Evolutionary conservation across 257 asterid genomes (phyloP), one percentile per base, ranked within the genome.

Genomic region (Jacaranda copaia): DNA sequence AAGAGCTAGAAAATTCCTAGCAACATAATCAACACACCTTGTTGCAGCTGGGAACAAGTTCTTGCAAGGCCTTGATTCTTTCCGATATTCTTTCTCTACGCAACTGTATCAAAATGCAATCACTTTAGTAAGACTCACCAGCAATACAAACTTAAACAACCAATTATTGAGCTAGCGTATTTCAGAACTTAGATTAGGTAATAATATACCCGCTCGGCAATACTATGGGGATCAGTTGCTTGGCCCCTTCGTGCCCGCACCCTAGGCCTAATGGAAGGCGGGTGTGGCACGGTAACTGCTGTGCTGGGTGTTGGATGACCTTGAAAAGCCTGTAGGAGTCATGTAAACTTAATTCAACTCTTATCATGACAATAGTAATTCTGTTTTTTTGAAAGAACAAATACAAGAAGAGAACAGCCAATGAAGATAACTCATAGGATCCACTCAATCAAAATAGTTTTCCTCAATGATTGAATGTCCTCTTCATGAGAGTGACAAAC

Each of bases 1-100:
- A 53, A 66, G 19, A 40, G 38, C 36, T 12, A 61, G 19, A 51
- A 16, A 12, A 52, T 10, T 63, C 64, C 12, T 46, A n/a, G 59
- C 16, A 70, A 61, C 7, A 36, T 42, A 64, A 53, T 18, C 11
- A n/a, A 78, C 87, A 74, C 20, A 89, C 93, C 91, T 89, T 89
- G 84, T 89, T 89, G 82, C 93, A 89, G 85, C 93, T 87, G 64
- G 93, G 91, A 74, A 89, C 93, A 77, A 89, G 90, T 87, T 89
- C 93, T 74, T 89, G 93, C 88, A 89, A 80, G 62, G 93, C 93
- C 85, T 89, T 89, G 56, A 87, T 89, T 84, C 89, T 85, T 77
- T 89, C 93, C 9, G 93, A 89, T 83, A 89, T 89, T 80, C 91
- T 82, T 80, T 87, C 93, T 80, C 93, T 77, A 45, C 93, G 90